phyloP scores from a whole-genome alignment of 768 basidiomycete genomes.

The Leccinum subtestaceum region DNA sequence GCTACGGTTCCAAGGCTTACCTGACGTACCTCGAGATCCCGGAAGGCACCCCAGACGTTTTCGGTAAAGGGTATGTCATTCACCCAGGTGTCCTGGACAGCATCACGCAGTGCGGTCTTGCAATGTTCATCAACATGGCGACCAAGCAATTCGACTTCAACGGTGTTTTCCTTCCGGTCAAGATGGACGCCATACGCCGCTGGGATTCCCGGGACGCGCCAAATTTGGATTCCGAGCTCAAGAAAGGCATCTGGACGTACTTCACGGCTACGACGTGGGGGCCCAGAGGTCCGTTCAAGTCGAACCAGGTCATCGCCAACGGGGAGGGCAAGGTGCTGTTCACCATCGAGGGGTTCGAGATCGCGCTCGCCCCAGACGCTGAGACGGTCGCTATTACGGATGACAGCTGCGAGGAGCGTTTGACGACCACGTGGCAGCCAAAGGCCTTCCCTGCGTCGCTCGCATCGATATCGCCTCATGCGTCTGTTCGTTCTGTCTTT shows the following conservation, averaged over 20 bases:
- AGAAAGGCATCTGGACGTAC: slow-evolving; percentile 32
- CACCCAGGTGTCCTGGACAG: slow-evolving; percentile 36
- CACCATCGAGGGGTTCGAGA: slow-evolving; percentile 35
- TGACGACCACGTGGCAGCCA: slow-evolving; percentile 33
- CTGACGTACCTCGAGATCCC: slow-evolving; percentile 24
- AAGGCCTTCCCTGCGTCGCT: slow-evolving; percentile 27
- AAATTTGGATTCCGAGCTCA: slow-evolving; percentile 25
- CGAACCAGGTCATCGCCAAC: slow-evolving; percentile 29
- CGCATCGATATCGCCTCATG: not conserved
- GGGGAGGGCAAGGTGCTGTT: slow-evolving; percentile 30
- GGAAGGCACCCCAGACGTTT: slow-evolving; percentile 26
- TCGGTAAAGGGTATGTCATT: slow-evolving; percentile 29
- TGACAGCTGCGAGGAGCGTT: slow-evolving; percentile 26
- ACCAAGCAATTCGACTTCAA: slow-evolving; percentile 32
- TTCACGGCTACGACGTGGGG: slow-evolving; percentile 25
- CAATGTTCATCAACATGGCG: slow-evolving; percentile 30
- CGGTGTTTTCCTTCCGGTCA: slow-evolving; percentile 32
- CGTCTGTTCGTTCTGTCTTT: slow-evolving; percentile 17
- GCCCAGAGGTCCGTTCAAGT: slow-evolving; percentile 21
- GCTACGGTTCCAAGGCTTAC: slow-evolving; percentile 29
- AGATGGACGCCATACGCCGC: slow-evolving; percentile 29
- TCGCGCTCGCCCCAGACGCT: slow-evolving; percentile 30
- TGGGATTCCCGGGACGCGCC: slow-evolving; percentile 28
- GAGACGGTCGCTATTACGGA: slow-evolving; percentile 27
- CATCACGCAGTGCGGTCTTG: slow-evolving; percentile 23